Conservation (phyloP, 768 basidiomycete genomes). For the Auriscalpium microsporum region DNA sequence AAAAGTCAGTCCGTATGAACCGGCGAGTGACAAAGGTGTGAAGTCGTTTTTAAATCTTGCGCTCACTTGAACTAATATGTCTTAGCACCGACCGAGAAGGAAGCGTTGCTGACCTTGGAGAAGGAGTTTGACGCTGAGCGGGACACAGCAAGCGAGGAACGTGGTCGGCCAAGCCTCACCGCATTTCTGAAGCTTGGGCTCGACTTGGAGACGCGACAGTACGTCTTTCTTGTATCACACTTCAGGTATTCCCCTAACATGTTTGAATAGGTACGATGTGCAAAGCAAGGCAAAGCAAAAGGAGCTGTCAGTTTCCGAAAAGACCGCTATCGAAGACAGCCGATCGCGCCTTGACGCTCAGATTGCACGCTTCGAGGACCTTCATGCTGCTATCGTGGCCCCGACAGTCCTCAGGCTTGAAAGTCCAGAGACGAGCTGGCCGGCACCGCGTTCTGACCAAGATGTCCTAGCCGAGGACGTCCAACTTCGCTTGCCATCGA, state of each 20-base stretch:
- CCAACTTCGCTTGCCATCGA: neutral
- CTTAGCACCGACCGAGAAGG: neutral
- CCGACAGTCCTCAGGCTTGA: neutral
- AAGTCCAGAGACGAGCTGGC: neutral
- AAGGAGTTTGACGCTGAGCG: neutral
- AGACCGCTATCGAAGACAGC: neutral
- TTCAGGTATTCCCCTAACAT: neutral
- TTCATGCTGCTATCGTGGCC: neutral
- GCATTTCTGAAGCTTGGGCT: neutral
- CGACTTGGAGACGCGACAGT: neutral
- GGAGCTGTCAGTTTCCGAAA: neutral
- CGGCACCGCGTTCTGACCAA: neutral
- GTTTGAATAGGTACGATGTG: neutral
- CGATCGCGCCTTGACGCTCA: neutral
- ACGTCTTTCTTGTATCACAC: neutral
- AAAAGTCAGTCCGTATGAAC: neutral
- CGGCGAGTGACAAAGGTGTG: neutral
- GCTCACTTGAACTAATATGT: neutral
- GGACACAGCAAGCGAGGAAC: neutral
- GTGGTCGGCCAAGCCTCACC: neutral
- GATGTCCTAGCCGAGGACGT: neutral
- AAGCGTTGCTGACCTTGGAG: neutral
- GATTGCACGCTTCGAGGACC: neutral
- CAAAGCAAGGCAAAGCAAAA: neutral
- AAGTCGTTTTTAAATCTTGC: too few relatives aligned